Conservation (phyloP, 306 rosid species). For the Citrullus mucosospermus region DNA sequence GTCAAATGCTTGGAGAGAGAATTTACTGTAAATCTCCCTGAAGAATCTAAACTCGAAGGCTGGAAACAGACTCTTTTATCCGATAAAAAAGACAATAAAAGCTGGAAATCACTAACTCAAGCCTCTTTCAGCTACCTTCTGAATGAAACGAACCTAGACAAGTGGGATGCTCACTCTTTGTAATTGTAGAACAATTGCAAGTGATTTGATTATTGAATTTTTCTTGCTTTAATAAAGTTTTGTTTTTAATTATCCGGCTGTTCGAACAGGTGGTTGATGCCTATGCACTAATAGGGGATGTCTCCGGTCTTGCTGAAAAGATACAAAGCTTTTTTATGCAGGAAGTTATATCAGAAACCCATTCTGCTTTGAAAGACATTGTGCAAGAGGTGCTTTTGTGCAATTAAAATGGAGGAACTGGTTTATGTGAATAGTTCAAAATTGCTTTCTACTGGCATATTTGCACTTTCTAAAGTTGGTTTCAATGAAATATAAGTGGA, state of each 20-base stretch:
- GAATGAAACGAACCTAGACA: too few relatives aligned
- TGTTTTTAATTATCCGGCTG: neutral
- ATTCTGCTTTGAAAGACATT: constrained; percentile 56
- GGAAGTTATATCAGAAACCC: constrained; percentile 93
- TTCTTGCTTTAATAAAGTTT: neutral
- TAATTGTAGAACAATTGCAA: neutral
- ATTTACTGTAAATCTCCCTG: too few relatives aligned
- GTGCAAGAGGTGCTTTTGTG: constrained; percentile 58
- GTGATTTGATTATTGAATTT: neutral
- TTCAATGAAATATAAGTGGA: neutral
- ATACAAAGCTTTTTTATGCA: constrained; percentile 99
- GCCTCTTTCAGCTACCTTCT: too few relatives aligned
- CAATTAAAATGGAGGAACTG: neutral
- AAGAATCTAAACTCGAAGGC: too few relatives aligned
- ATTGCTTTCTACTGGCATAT: neutral
- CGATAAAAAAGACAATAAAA: too few relatives aligned
- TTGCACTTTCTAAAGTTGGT: neutral
- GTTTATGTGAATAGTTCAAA: neutral
- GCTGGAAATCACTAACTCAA: too few relatives aligned
- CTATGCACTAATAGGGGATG: constrained; percentile 89
- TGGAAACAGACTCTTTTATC: too few relatives aligned
- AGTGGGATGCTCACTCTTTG: neutral
- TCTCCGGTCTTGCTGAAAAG: constrained; percentile 93
- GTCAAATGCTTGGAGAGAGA: too few relatives aligned
- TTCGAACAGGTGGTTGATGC: constrained; percentile 82